Conservation (phyloP, 1,284 basidiomycete genomes). For the Malassezia equina region DNA sequence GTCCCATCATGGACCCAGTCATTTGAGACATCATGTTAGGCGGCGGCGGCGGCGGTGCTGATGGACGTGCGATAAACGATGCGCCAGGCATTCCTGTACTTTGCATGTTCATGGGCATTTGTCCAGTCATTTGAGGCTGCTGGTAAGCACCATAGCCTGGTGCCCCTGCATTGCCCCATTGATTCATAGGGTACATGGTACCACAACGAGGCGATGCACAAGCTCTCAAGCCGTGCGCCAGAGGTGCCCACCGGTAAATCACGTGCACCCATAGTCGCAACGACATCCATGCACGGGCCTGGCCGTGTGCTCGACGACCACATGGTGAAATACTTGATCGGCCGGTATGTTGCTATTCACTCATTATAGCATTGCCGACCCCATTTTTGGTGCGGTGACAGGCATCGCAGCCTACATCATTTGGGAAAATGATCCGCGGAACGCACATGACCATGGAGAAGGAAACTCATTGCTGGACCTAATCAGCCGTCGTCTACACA, state of each 20-base stretch:
- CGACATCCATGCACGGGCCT: background rate
- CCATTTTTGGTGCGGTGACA: slow-evolving; percentile 35
- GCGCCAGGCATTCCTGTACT: slow-evolving; percentile 28
- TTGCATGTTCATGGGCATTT: slow-evolving; percentile 27
- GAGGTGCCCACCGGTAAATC: background rate
- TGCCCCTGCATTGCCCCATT: slow-evolving; percentile 30
- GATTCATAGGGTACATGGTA: slow-evolving; percentile 36
- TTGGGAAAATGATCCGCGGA: slow-evolving; percentile 40
- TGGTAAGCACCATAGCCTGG: slow-evolving; percentile 20
- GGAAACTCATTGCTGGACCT: slow-evolving; percentile 31
- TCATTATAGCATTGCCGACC: slow-evolving; percentile 25
- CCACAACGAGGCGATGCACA: background rate
- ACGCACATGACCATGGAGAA: slow-evolving; percentile 26
- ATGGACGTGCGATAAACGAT: slow-evolving; percentile 8
- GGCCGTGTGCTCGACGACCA: background rate
- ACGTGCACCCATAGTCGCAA: background rate
- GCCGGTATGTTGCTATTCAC: slow-evolving; percentile 13
- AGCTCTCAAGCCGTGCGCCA: background rate
- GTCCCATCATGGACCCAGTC: slow-evolving; percentile 9
- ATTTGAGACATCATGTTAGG: background rate
- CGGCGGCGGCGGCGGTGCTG: slow-evolving; percentile 15
- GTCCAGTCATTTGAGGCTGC: slow-evolving; percentile 31
- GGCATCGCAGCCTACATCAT: slow-evolving; percentile 41
- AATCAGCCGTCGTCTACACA: slow-evolving; percentile 18
- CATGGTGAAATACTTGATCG: slow-evolving; percentile 22